A percentile compares a stretch with the other conserved stretches of the same genome.
These are phyloP conservation scores for Plasmodium blacklocki DNA, from an alignment of 169 alveolate genomes.

Conservation along the genomic window DNA sequence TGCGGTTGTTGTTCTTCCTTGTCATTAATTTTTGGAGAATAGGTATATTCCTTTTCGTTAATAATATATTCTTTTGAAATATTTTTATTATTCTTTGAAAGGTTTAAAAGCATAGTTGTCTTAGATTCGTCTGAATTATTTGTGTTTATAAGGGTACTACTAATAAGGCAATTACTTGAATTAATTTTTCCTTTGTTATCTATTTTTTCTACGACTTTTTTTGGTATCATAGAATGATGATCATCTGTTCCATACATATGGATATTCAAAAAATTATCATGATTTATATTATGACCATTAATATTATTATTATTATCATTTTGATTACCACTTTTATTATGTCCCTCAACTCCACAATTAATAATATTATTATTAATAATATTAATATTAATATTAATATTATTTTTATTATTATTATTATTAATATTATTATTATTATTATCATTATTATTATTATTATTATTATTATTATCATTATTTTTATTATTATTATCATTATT, in stretches of 20 bases:
- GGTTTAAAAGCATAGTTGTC: conserved; percentile 42
- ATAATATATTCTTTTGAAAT: conserved; percentile 12
- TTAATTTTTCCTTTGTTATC: conserved; percentile 21
- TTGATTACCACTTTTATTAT: conserved; percentile 10
- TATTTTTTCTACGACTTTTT: conserved; percentile 11
- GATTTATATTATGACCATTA: background rate
- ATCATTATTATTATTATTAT: conserved; percentile 10
- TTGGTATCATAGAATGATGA: background rate
- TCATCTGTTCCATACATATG: background rate
- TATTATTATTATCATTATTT: background rate
- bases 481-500: background rate
- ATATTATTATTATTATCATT: conserved; percentile 2
- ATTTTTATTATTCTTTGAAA: conserved; percentile 31
- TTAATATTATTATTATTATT: background rate
- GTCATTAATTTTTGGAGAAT: conserved; percentile 5
- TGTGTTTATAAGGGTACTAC: conserved; percentile 37
- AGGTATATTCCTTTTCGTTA: conserved; percentile 50
- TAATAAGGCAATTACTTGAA: conserved; percentile 15
- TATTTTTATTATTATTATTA: background rate
- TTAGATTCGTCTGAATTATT: conserved; percentile 44
- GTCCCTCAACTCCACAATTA: background rate
- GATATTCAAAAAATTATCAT: background rate
- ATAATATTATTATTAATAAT: background rate
- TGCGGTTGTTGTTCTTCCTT: conserved; percentile 19
- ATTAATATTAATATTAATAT: background rate